Base-by-base conservation (phyloP, 1,139 yeast species). In the Protomyces inouyei region DNA sequence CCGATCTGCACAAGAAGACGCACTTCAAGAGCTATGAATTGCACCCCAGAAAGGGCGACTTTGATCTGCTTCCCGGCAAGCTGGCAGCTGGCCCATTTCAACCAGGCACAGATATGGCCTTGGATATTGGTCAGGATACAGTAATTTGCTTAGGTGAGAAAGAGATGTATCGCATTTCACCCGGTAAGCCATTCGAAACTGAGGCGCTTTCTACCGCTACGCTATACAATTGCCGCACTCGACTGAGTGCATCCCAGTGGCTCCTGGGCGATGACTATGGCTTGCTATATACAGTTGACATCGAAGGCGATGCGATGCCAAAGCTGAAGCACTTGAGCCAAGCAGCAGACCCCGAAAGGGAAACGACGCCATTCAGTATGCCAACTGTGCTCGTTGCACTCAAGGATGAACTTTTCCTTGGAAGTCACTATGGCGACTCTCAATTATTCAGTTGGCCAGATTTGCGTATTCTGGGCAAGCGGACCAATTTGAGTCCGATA, bases 401-500 rank as follows among this genome's bases (percentile, higher is more conserved):
- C 25, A 32, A 60, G 23, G 28, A 57, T 16, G 56, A 66, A 25
- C 64, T 69, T 38, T 69, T 69, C 56, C 67, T 69, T n/a, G 70
- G 70, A 8, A 68, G 70, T 25, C 71, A 69, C 43, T 69, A 64
- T 36, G 70, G 71, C 3, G 69, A 70, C 16, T 69, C 71, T 5
- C 66, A 67, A 9, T 60, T 69, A 21, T 56, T 69, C 32, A 54
- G 46, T 10, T 54, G 68, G 8, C 52, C 65, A 16, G 23, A 64
- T 1, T 32, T 64, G 18, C 67, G 68, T 38, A 45, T 61, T 14
- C 16, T 69, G 23, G 69, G 60, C 9, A 28, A 38, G 21, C 55
- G 65, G 21, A 40, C 68, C 37, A 69, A 69, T 45, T 60, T 69
- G 9, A 70, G 71, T 3, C 71, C 71, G 1, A 67, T 69, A 28